Percentiles rank a stretch among this genome's conserved stretches.
These are phyloP conservation scores for Limnanthes douglasii DNA, from an alignment of 345 rosid genomes.

Conservation along the genomic window DNA sequence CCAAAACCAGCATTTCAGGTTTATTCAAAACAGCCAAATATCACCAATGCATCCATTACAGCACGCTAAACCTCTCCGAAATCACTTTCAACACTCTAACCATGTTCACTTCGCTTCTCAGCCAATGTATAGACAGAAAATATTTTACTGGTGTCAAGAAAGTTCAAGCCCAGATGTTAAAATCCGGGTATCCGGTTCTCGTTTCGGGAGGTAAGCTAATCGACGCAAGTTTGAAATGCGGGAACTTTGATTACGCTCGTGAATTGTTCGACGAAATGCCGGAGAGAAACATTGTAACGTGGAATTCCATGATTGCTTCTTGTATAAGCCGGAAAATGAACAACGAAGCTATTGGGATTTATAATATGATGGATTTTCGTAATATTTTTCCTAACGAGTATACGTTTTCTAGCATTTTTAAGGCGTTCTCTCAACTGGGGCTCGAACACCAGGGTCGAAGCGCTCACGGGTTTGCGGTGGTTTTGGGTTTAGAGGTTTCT, in stretches of 20 bases:
- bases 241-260: conserved; percentile 26
- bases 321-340: conserved; percentile 16
- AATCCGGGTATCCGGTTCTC: conserved; percentile 16
- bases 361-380: conserved; percentile 21
- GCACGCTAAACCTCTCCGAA: too few species aligned
- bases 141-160: conserved; percentile 13
- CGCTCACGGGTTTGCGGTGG: conserved; percentile 29
- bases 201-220: conserved; percentile 30
- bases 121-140: conserved; percentile 17
- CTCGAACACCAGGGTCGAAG: conserved; percentile 18
- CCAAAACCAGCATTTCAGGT: too few species aligned
- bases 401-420: conserved; percentile 29
- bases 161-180: conserved; percentile 24
- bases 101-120: conserved; percentile 27
- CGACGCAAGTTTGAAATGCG: conserved; percentile 34
- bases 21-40: too few species aligned
- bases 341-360: conserved; percentile 27
- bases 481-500: conserved; percentile 29
- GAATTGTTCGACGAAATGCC: conserved; percentile 46
- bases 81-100: conserved; percentile 8
- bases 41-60: too few species aligned
- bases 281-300: conserved; percentile 32
- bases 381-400: conserved; percentile 36
- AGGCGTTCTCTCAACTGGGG: conserved; percentile 31
- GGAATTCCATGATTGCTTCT: conserved; percentile 44